A percentile compares a stretch with the other conserved stretches of the same genome.
phyloP scores from a whole-genome alignment of 495 filamentous ascomycete species.

The Hyphodiscus hymeniophilus region DNA sequence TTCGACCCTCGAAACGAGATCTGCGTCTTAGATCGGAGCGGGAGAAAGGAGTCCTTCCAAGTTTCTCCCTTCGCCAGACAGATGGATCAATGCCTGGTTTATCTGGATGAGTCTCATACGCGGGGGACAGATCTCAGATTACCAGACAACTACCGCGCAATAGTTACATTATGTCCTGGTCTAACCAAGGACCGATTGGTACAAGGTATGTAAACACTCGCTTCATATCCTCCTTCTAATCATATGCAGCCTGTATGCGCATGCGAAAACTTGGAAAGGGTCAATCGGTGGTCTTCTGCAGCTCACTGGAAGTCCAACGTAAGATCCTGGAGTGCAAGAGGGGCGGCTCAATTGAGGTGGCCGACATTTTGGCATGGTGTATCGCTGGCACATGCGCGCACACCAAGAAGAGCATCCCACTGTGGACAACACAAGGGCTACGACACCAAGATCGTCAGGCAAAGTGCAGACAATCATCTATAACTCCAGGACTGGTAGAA shows the following conservation, averaged over 20 bases:
- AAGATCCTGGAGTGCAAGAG: slow-evolving; percentile 10
- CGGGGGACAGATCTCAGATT: slow-evolving; percentile 66
- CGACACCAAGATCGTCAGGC: slow-evolving; percentile 31
- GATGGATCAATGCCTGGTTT: slow-evolving; percentile 57
- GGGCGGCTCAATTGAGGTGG: slow-evolving; percentile 23
- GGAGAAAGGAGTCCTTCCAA: slow-evolving; percentile 40
- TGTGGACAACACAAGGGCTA: slow-evolving; percentile 54
- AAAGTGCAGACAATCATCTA: slow-evolving; percentile 7
- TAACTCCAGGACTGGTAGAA: not conserved
- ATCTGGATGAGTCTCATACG: slow-evolving; percentile 70
- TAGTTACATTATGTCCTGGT: slow-evolving; percentile 60
- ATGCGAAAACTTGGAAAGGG: slow-evolving; percentile 55
- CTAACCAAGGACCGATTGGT: slow-evolving; percentile 65
- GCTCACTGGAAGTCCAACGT: slow-evolving; percentile 39
- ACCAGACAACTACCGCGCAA: slow-evolving; percentile 49
- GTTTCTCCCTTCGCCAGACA: slow-evolving; percentile 53
- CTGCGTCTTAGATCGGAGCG: slow-evolving; percentile 34
- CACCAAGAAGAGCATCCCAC: slow-evolving; percentile 36
- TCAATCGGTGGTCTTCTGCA: slow-evolving; percentile 53
- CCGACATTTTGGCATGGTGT: slow-evolving; percentile 50
- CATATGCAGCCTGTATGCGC: slow-evolving; percentile 51
- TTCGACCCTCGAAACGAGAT: slow-evolving; percentile 44
- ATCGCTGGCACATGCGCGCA: slow-evolving; percentile 49
- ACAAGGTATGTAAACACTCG: slow-evolving; percentile 48
- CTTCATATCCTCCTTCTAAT: slow-evolving; percentile 9